Percentiles rank a stretch among this genome's conserved stretches.
Evolutionary conservation across 257 asterid species (phyloP).

Genomic region (Jaltomata sinuosa): DNA sequence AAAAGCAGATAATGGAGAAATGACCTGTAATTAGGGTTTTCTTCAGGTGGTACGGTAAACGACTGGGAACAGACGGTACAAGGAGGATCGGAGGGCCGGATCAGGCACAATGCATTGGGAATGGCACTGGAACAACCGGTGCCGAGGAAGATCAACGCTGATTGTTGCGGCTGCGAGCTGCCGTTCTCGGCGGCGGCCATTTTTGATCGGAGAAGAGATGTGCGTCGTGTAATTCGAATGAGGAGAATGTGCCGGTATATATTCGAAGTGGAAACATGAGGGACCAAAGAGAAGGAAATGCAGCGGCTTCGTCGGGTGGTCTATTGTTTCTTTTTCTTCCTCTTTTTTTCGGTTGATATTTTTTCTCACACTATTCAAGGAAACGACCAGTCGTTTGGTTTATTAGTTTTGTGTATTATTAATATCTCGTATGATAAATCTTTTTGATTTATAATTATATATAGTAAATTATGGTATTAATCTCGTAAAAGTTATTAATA

Average conservation of each 20-base stretch:
- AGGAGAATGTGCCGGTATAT: not conserved
- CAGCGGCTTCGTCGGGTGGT: not conserved
- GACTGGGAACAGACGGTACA: constrained; percentile 73
- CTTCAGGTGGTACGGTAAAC: constrained; percentile 53
- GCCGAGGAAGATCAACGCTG: constrained; percentile 82
- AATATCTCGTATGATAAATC: no score
- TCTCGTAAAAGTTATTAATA: no score
- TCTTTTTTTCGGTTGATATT: not conserved
- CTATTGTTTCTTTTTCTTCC: not conserved
- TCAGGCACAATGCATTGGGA: constrained; percentile 78
- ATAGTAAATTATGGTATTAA: no score
- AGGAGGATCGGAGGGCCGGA: constrained; percentile 84
- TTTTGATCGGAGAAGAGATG: not conserved
- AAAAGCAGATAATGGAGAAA: not conserved
- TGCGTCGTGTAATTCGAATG: not conserved
- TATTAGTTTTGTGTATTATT: no score
- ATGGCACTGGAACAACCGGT: constrained; percentile 96
- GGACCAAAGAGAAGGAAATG: not conserved
- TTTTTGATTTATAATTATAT: no score
- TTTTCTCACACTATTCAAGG: not conserved
- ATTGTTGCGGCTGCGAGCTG: constrained; percentile 25
- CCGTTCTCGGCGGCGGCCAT: constrained; percentile 39
- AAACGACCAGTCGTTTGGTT: no score
- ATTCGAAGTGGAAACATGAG: not conserved
- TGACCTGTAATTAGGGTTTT: constrained; percentile 88